Conservation (phyloP, 129 eudicot genomes). For the Apium graveolens region DNA sequence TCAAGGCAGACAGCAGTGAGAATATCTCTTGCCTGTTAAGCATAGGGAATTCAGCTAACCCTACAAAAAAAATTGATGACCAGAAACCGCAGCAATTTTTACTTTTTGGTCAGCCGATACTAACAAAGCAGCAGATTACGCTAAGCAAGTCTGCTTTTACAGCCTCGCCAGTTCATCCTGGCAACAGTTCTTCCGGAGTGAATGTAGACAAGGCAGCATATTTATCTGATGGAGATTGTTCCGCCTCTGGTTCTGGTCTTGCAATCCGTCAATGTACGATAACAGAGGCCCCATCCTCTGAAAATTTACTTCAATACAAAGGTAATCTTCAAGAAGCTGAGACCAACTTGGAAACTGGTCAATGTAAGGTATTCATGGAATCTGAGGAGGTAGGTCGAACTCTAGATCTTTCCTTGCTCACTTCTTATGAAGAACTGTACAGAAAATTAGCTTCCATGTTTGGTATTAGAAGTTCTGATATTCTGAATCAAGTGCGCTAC, state of each 20-base stretch:
- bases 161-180: conserved; percentile 20
- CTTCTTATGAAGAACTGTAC: conserved; percentile 69
- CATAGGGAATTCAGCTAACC: conserved; percentile 46
- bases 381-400: conserved; percentile 91
- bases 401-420: conserved; percentile 60
- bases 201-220: conserved; percentile 25
- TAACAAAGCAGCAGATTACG: conserved; percentile 69
- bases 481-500: conserved; percentile 44
- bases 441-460: conserved; percentile 58
- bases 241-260: conserved; percentile 36
- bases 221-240: conserved; percentile 39
- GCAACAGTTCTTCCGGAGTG: conserved; percentile 37
- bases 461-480: conserved; percentile 38
- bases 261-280: conserved; percentile 13
- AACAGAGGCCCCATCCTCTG: conserved; percentile 21
- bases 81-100: conserved; percentile 46
- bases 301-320: conserved; percentile 18
- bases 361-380: conserved; percentile 89
- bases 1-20: conserved; percentile 38
- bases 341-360: conserved; percentile 46
- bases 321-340: conserved; percentile 24
- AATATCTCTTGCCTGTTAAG: conserved; percentile 71
- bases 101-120: conserved; percentile 81
- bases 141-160: conserved; percentile 33
- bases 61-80: conserved; percentile 32